Base-by-base conservation (phyloP, 805 yeast species). In the Candida xiaguanensis region DNA sequence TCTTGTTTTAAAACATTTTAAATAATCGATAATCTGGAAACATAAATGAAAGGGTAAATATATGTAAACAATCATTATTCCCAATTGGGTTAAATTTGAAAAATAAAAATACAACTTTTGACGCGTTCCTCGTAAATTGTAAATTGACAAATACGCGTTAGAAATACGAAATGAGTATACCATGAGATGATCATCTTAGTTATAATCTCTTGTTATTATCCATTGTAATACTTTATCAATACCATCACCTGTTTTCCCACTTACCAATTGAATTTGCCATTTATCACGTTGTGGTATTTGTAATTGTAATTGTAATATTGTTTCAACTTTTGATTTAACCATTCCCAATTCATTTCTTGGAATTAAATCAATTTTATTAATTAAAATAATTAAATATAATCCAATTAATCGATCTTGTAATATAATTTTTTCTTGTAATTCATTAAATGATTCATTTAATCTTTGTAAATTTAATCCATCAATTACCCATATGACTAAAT, bases 401-500 rank as follows among this genome's bases (percentile, higher is more conserved):
- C 93, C 93, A 1, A 70, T 59, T n/a, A 89, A 63, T 33, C 82
- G 69, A 45, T 85, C 91, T 51, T 83, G 90, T 23, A 59, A 57
- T 11, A 87, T 58, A 3, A 85, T 75, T 34, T 72, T 75, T 24
- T 69, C 72, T 34, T 62, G 54, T n/a, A 90, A 69, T 59, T 89
- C 96, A 1, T 45, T 43, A 38, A 75, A 72, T 47, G 84, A 82
- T 61, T 85, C 95, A 7, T 61, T 53, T 18, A 87, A 61, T 37
- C 96, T 63, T 34, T 77, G 78, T 19, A 76, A 55, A 15, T 82
- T 75, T 30, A 68, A 58, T 2, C 78, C 72, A 59, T 91, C 97
- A 5, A 91, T 73, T 15, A 90, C 95, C 96, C 96, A 90, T 9
- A 90, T 60, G 13, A 90, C 65, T 5, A 78, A 77, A 50, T 90